These are phyloP conservation scores for Silene latifolia DNA, from an alignment of 148 eudicot genomes.

Conservation along the genomic window DNA sequence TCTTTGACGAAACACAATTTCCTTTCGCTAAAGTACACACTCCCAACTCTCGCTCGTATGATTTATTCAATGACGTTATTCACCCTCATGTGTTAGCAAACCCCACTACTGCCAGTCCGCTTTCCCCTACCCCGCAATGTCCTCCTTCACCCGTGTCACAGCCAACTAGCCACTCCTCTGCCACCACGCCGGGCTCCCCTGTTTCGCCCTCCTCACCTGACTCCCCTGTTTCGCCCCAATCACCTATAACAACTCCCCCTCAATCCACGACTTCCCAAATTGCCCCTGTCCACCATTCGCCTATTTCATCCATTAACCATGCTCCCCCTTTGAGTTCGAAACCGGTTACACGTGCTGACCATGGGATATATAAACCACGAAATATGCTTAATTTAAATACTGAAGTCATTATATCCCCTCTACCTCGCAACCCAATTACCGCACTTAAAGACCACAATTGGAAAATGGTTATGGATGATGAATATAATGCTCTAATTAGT, in stretches of 20 bases:
- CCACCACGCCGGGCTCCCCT: not conserved
- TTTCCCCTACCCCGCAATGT: no score
- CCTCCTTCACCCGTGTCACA: not conserved
- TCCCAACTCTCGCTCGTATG: no score
- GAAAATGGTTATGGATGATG: no score
- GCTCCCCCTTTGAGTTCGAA: not conserved
- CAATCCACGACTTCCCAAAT: not conserved
- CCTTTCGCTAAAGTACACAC: no score
- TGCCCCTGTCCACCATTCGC: not conserved
- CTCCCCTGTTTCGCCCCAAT: not conserved
- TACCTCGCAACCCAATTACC: no score
- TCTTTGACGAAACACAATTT: not conserved
- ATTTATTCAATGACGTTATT: no score
- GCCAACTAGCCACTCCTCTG: not conserved
- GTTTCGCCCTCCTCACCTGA: not conserved
- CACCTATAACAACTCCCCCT: not conserved
- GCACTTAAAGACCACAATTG: no score
- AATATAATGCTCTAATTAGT: no score
- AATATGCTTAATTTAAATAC: not conserved
- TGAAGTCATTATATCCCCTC: no score
- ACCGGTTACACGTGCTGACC: slow-evolving; percentile 3
- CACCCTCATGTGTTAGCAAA: not conserved
- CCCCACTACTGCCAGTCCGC: no score
- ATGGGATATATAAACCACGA: not conserved
- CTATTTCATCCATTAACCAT: not conserved